Conservation (phyloP, 768 basidiomycete genomes). For the Lepiota venenata region DNA sequence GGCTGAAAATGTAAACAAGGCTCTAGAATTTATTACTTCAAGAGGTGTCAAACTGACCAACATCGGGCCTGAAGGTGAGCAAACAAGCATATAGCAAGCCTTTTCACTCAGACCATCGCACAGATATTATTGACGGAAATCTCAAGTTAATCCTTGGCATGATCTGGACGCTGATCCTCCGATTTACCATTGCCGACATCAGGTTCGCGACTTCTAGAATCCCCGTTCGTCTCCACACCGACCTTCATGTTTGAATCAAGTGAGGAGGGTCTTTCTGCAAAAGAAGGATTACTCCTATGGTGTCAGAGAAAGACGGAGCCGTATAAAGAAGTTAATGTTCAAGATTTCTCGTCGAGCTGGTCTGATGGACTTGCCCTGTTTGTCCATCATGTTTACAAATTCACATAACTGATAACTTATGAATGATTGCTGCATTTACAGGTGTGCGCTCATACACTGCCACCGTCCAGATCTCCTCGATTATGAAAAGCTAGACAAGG, state of each 20-base stretch:
- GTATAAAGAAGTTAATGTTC: slow-evolving; percentile 89
- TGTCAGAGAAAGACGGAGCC: slow-evolving; percentile 94
- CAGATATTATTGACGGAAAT: slow-evolving; percentile 99
- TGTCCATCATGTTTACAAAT: slow-evolving; percentile 26
- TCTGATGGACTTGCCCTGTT: slow-evolving; percentile 94
- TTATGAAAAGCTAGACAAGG: slow-evolving; percentile 85
- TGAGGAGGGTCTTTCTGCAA: slow-evolving; percentile 97
- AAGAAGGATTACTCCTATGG: slow-evolving; percentile 96
- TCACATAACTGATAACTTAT: slow-evolving; percentile 5
- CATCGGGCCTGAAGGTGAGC: slow-evolving; percentile 89
- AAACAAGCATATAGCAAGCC: not conserved
- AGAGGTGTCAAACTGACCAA: slow-evolving; percentile 95
- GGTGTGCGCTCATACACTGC: slow-evolving; percentile 95
- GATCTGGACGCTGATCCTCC: slow-evolving; percentile 98
- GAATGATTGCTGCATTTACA: slow-evolving; percentile 26
- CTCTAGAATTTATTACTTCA: slow-evolving; percentile 91
- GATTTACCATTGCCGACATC: slow-evolving; percentile 98
- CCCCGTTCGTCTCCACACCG: not conserved
- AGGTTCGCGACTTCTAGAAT: slow-evolving; percentile 54
- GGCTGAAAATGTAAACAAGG: slow-evolving; percentile 97
- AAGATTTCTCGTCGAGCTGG: slow-evolving; percentile 93
- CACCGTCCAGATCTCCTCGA: slow-evolving; percentile 96
- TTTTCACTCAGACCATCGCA: slow-evolving; percentile 3
- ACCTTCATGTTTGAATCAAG: slow-evolving; percentile 36
- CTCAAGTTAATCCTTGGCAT: slow-evolving; percentile 97